Percentiles rank a stretch among this genome's conserved stretches.
Conservation (phyloP, 495 filamentous ascomycete species). For the Aspergillus taichungensis region DNA sequence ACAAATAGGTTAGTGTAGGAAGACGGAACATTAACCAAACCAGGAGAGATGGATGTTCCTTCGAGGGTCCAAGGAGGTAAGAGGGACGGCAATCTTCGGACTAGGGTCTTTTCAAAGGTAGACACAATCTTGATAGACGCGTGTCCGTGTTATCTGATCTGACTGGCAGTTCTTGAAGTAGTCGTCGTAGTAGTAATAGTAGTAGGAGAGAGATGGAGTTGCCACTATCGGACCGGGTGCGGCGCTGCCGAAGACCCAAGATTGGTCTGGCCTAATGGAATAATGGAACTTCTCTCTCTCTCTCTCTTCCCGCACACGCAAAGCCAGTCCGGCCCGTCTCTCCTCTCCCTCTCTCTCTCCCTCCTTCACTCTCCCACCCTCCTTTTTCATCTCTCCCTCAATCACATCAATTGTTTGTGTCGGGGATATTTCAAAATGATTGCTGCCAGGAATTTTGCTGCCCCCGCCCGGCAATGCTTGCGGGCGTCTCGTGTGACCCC, state of each 20-base stretch:
- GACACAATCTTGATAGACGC: too few relatives aligned
- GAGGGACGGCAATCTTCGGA: too few relatives aligned
- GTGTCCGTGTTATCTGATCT: too few relatives aligned
- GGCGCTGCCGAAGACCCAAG: constrained; percentile 24
- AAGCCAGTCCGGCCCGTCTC: constrained; percentile 8
- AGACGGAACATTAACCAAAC: too few relatives aligned
- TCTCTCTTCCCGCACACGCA: constrained; percentile 12
- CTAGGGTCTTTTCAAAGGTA: too few relatives aligned
- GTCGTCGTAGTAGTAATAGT: too few relatives aligned
- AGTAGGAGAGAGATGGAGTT: too few relatives aligned
- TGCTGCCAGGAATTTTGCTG: constrained; percentile 47
- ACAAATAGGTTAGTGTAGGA: constrained; percentile 1
- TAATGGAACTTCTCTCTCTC: constrained; percentile 7
- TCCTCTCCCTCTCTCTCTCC: constrained; percentile 14
- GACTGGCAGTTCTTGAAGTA: too few relatives aligned
- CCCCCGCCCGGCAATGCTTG: constrained; percentile 48
- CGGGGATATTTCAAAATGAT: constrained; percentile 44
- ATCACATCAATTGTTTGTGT: constrained; percentile 15
- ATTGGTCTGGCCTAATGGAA: constrained; percentile 12
- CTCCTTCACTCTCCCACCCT: constrained; percentile 9
- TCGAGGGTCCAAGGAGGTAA: too few relatives aligned
- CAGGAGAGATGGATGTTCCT: too few relatives aligned
- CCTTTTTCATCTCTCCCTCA: constrained; percentile 20
- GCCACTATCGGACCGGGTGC: constrained; percentile 27
- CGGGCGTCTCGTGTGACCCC: constrained; percentile 40